Conservation (phyloP, 2,329 filamentous ascomycete genomes). For the Colletotrichum theobromicola region DNA sequence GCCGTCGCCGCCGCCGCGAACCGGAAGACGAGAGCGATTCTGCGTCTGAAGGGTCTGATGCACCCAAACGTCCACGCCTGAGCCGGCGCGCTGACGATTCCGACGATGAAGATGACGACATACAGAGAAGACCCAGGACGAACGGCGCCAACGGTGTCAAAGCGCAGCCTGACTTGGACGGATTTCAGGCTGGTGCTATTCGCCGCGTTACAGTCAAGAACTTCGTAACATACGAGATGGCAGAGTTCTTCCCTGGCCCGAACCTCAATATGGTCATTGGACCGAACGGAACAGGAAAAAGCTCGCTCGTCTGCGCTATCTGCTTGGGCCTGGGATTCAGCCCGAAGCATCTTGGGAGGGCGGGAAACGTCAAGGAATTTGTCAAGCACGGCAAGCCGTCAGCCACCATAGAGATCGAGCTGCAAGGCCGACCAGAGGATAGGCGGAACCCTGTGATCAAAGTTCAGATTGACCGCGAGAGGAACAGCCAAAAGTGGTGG, state of each 20-base stretch:
- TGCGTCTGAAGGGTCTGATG: constrained; percentile 30
- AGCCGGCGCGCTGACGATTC: constrained; percentile 21
- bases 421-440: constrained; percentile 68
- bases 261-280: constrained; percentile 98
- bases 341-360: constrained; percentile 82
- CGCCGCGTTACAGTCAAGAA: constrained; percentile 84
- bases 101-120: constrained; percentile 23
- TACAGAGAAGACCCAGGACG: constrained; percentile 1
- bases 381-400: constrained; percentile 86
- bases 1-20: constrained; percentile 39
- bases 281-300: constrained; percentile 98
- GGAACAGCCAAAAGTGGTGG: constrained; percentile 81
- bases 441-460: constrained; percentile 74
- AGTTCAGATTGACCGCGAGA: constrained; percentile 79
- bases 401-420: constrained; percentile 89
- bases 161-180: constrained; percentile 26
- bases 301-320: constrained; percentile 95
- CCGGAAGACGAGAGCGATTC: constrained; percentile 44
- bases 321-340: constrained; percentile 89
- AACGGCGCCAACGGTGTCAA: constrained; percentile 15
- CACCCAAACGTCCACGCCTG: constrained; percentile 42
- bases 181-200: constrained; percentile 80
- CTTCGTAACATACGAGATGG: constrained; percentile 94
- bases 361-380: constrained; percentile 84
- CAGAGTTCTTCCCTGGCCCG: constrained; percentile 89